Conservation (phyloP, 2,329 filamentous ascomycete genomes). For the Trichoderma koningiopsis region DNA sequence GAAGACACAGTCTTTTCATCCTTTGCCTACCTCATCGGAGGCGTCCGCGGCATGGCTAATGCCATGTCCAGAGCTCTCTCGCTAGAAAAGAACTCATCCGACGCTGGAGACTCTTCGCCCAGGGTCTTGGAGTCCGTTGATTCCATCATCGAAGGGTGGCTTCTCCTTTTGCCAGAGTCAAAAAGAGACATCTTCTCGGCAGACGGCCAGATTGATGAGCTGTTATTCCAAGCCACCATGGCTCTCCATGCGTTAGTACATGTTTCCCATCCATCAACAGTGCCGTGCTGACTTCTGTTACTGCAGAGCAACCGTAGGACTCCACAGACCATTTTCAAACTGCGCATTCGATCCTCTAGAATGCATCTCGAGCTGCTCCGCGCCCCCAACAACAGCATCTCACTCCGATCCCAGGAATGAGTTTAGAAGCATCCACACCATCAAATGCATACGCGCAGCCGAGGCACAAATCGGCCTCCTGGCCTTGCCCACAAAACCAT, state of each 20-base stretch:
- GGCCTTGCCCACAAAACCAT: conserved; percentile 39
- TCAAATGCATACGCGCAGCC: conserved; percentile 41
- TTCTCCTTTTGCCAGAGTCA: conserved; percentile 40
- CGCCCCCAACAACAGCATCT: conserved; percentile 27
- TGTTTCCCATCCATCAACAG: background rate
- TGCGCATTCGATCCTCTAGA: conserved; percentile 44
- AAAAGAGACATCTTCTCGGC: conserved; percentile 38
- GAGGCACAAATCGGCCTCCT: conserved; percentile 44
- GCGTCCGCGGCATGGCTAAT: conserved; percentile 46
- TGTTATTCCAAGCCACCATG: conserved; percentile 82
- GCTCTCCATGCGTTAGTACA: conserved; percentile 58
- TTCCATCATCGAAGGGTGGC: conserved; percentile 43
- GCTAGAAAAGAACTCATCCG: conserved; percentile 26
- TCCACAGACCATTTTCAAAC: conserved; percentile 45
- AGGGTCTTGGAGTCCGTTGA: conserved; percentile 40
- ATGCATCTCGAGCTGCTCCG: conserved; percentile 42
- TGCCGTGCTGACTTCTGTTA: background rate
- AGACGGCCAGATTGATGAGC: conserved; percentile 60
- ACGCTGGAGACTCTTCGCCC: conserved; percentile 28
- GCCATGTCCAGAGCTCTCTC: conserved; percentile 35
- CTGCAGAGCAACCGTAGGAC: conserved; percentile 36
- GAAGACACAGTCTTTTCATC: conserved; percentile 62
- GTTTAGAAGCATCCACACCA: conserved; percentile 43
- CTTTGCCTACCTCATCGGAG: conserved; percentile 67
- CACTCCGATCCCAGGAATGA: conserved; percentile 28